Evolutionary conservation across 169 alveolate genomes (phyloP).

Genomic region (Plasmodium relictum): DNA sequence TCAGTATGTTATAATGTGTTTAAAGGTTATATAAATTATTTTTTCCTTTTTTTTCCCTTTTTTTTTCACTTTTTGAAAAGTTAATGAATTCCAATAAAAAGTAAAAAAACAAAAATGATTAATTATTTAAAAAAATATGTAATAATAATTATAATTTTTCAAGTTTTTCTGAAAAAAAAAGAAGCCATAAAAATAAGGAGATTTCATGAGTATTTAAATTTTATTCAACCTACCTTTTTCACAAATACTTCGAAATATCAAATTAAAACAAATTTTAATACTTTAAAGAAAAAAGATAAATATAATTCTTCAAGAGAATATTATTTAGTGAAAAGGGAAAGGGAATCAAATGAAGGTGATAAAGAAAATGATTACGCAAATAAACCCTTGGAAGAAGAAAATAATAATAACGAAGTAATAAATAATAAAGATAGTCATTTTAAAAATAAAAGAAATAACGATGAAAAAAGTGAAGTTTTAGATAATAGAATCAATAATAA

Average conservation of each 20-base stretch:
- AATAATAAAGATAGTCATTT: background rate
- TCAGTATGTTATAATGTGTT: no score
- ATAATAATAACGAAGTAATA: background rate
- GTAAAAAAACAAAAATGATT: conserved; percentile 26
- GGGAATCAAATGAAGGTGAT: background rate
- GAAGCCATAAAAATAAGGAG: conserved; percentile 41
- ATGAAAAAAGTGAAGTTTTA: background rate
- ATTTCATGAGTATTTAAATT: conserved; percentile 31
- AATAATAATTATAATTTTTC: conserved; percentile 10
- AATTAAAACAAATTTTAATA: conserved; percentile 8
- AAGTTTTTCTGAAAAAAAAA: conserved; percentile 13
- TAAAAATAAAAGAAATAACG: background rate
- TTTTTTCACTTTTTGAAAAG: background rate
- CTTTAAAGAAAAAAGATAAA: conserved; percentile 23
- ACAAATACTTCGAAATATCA: conserved; percentile 22
- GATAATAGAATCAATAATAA: no score
- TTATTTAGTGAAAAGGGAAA: background rate
- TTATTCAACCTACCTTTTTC: conserved; percentile 36
- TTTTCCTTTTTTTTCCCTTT: background rate
- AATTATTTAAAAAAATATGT: conserved; percentile 12
- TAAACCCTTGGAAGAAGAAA: background rate
- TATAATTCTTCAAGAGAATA: background rate
- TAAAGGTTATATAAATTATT: background rate
- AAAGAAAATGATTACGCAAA: background rate
- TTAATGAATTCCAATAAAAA: background rate